Conservation (phyloP, 2,329 filamentous ascomycete species). For the Colletotrichum neosansevieriae region DNA sequence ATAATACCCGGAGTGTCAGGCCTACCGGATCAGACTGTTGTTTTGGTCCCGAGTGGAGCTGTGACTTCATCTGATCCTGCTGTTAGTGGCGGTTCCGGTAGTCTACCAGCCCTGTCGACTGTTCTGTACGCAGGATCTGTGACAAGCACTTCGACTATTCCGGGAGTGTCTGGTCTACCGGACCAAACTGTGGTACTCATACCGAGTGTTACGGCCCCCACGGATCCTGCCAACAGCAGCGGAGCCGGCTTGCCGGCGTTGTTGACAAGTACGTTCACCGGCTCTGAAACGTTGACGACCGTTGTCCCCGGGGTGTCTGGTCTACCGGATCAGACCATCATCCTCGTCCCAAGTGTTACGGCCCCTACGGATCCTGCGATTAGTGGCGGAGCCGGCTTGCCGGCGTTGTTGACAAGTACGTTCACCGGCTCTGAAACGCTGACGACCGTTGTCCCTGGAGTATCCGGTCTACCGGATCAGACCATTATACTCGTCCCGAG, state of each 20-base stretch:
- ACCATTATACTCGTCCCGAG: not conserved
- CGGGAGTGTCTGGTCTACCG: constrained; percentile 1
- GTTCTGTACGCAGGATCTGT: not conserved
- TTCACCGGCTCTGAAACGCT: not conserved
- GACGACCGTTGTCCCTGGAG: not conserved
- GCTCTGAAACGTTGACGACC: not conserved
- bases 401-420: not conserved
- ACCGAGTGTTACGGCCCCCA: not conserved
- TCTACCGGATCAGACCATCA: not conserved
- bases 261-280: not conserved
- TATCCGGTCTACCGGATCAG: not conserved
- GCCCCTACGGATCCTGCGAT: too few species aligned
- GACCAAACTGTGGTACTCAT: not conserved
- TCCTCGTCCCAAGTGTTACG: not conserved
- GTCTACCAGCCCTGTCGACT: not conserved
- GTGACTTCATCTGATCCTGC: not conserved
- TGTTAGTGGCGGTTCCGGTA: not conserved
- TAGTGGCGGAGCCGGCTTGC: not conserved
- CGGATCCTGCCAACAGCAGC: too few species aligned
- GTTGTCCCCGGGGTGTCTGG: not conserved
- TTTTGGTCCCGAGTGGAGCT: not conserved
- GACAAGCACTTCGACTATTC: not conserved
- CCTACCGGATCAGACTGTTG: not conserved
- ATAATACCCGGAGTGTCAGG: constrained; percentile 1
- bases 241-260: not conserved